These are phyloP conservation scores for Dictyostelium discoideum DNA, from an alignment of 78 protist species.

Conservation along the genomic window DNA sequence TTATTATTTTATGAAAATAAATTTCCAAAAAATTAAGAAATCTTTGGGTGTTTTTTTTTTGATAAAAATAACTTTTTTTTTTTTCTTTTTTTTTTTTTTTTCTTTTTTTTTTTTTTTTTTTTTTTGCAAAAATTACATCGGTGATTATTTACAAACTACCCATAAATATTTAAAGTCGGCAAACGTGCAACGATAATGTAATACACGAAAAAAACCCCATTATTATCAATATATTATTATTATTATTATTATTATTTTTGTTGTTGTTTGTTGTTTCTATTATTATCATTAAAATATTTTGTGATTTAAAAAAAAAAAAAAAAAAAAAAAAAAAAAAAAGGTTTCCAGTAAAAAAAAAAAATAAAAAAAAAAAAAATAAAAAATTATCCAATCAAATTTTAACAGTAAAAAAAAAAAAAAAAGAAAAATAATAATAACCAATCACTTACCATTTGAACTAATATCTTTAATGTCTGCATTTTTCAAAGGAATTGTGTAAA, in stretches of 20 bases:
- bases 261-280: too few species aligned
- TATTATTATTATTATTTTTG: too few species aligned
- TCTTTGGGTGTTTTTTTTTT: background rate
- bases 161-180: background rate
- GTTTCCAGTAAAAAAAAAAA: too few species aligned
- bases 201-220: background rate
- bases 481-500: constrained; percentile 21
- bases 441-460: constrained; percentile 49
- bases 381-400: background rate
- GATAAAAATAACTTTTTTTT: background rate
- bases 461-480: constrained; percentile 60
- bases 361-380: too few species aligned
- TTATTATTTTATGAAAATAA: background rate
- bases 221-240: too few species aligned
- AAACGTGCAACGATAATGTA: background rate
- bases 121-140: background rate
- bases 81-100: too few species aligned
- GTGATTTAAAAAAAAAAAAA: background rate
- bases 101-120: too few species aligned
- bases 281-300: background rate
- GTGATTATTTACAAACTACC: background rate
- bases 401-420: too few species aligned
- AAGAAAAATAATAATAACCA: background rate
- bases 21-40: background rate
- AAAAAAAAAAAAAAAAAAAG: too few species aligned